Conservation (phyloP, 2,329 filamentous ascomycete species). For the Laburnicola sp. region DNA sequence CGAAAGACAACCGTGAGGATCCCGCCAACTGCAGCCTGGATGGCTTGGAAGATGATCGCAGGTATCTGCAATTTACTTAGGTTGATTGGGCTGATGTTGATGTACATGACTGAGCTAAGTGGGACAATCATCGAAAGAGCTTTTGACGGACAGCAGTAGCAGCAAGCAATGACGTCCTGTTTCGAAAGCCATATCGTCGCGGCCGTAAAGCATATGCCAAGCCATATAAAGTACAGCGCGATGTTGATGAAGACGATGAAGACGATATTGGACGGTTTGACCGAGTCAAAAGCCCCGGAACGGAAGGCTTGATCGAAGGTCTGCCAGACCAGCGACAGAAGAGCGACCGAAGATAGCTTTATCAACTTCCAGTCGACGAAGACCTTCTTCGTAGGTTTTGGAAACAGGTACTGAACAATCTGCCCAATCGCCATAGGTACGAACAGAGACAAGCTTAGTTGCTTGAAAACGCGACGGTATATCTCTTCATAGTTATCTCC, state of each 20-base stretch:
- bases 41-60: conserved; percentile 59
- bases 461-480: conserved; percentile 68
- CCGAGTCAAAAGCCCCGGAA: conserved; percentile 61
- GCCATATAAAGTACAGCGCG: conserved; percentile 65
- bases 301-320: conserved; percentile 69
- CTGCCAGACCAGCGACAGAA: conserved; percentile 63
- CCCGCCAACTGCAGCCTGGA: conserved; percentile 50
- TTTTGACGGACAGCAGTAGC: conserved; percentile 74
- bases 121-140: conserved; percentile 72
- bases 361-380: conserved; percentile 52
- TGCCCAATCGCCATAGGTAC: conserved; percentile 67
- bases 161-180: conserved; percentile 69
- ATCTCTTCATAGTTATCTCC: conserved; percentile 60
- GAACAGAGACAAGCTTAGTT: conserved; percentile 68
- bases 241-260: conserved; percentile 71
- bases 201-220: conserved; percentile 62
- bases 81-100: conserved; percentile 56
- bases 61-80: conserved; percentile 65
- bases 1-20: conserved; percentile 49
- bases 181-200: conserved; percentile 59
- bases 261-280: conserved; percentile 63
- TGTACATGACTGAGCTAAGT: conserved; percentile 69
- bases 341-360: conserved; percentile 50
- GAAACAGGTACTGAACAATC: conserved; percentile 59
- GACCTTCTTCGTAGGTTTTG: conserved; percentile 58